Conservation (phyloP, 2,329 filamentous ascomycete genomes). For the Massarina eburnea region DNA sequence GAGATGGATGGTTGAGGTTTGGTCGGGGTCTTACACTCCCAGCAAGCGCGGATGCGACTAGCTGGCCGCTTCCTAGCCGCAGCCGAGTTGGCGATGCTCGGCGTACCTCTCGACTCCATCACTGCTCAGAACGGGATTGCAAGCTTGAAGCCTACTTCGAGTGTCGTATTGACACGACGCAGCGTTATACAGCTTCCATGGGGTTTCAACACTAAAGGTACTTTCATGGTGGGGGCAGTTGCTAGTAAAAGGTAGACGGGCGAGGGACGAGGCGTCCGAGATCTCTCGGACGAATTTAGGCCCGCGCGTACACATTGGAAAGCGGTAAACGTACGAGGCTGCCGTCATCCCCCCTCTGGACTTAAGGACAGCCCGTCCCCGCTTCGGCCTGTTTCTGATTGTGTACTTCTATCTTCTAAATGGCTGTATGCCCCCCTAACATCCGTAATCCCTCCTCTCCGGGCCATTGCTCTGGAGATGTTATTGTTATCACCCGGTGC, state of each 20-base stretch:
- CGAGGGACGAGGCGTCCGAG: constrained; percentile 15
- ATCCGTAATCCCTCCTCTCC: no score
- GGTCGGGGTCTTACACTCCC: constrained; percentile 35
- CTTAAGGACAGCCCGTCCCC: no score
- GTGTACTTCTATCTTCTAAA: no score
- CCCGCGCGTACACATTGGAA: constrained; percentile 17
- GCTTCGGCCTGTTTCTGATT: no score
- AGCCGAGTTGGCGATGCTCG: constrained; percentile 9
- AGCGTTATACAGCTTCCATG: constrained; percentile 6
- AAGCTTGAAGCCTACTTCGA: constrained; percentile 8
- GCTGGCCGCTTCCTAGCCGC: constrained; percentile 26
- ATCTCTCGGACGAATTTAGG: constrained; percentile 31
- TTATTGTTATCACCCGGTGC: no score
- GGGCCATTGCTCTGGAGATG: no score
- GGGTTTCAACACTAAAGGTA: constrained; percentile 24
- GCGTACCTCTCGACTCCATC: constrained; percentile 23
- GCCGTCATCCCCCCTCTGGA: no score
- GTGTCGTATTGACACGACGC: neutral
- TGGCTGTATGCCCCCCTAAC: no score
- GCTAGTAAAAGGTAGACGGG: constrained; percentile 15
- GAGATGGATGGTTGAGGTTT: neutral
- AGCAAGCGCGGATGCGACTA: constrained; percentile 34
- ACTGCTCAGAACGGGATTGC: constrained; percentile 8
- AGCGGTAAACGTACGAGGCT: no score
- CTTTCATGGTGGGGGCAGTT: constrained; percentile 38